Conservation (phyloP, 768 basidiomycete species). For the Boletales sp. region DNA sequence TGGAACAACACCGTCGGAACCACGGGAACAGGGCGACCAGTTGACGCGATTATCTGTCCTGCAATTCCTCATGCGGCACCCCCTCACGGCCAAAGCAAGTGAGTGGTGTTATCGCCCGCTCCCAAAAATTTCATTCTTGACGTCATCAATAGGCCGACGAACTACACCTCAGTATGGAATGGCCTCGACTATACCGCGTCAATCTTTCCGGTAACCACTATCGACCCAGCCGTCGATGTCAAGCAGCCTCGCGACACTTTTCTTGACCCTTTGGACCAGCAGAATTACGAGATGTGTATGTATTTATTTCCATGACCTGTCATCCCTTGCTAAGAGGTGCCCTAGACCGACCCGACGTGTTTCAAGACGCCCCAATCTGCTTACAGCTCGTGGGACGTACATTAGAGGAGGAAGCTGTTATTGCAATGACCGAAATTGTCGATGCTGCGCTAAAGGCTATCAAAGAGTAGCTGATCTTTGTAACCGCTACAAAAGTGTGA, state of each 20-base stretch:
- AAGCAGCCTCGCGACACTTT: conserved; percentile 46
- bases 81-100: conserved; percentile 61
- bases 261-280: conserved; percentile 44
- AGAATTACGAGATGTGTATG: conserved; percentile 53
- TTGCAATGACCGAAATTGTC: conserved; percentile 66
- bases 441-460: conserved; percentile 45
- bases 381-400: conserved; percentile 69
- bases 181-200: conserved; percentile 61
- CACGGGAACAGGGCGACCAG: conserved; percentile 68
- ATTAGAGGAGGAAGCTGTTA: conserved; percentile 72
- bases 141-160: conserved; percentile 28
- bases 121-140: background rate
- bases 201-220: conserved; percentile 60
- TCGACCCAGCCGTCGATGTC: conserved; percentile 52
- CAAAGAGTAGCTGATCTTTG: no score
- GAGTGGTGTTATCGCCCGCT: conserved; percentile 10
- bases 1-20: conserved; percentile 51
- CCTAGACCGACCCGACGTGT: conserved; percentile 55
- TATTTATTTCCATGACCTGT: background rate
- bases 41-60: conserved; percentile 73
- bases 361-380: conserved; percentile 54
- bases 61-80: conserved; percentile 56
- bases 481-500: no score
- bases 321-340: background rate
- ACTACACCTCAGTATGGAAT: conserved; percentile 67